Percentiles rank a stretch among this genome's conserved stretches.
Evolutionary conservation across 805 yeast species (phyloP).

Genomic region (Metschnikowia borealis): DNA sequence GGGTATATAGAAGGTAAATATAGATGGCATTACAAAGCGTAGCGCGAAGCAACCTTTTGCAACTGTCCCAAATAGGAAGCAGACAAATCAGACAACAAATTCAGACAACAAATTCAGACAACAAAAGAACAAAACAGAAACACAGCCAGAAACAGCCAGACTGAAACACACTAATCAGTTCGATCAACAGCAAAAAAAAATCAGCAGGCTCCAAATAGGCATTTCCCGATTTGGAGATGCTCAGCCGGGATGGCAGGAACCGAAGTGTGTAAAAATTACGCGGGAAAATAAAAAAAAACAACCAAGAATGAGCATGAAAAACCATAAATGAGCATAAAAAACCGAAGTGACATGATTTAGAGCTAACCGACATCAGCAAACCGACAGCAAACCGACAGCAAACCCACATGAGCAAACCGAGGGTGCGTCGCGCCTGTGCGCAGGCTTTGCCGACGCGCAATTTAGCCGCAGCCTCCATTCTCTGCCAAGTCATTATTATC

Average conservation of each 20-base stretch:
- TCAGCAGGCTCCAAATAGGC: not conserved
- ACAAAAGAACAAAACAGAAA: not conserved
- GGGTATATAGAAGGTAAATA: conserved; percentile 3
- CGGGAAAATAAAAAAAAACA: not conserved
- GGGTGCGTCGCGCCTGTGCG: conserved; percentile 2
- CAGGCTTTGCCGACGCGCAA: not conserved
- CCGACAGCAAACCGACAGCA: not conserved
- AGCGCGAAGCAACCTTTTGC: not conserved
- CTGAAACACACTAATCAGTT: too few species aligned
- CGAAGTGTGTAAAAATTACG: too few species aligned
- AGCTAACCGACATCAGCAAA: not conserved
- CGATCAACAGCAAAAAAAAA: not conserved
- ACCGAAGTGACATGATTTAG: not conserved
- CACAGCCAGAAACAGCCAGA: too few species aligned
- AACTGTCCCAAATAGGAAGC: not conserved
- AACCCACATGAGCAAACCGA: not conserved
- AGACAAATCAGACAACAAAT: not conserved
- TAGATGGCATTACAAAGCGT: not conserved
- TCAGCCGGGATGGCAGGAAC: too few species aligned
- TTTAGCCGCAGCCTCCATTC: not conserved
- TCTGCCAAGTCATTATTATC: too few species aligned
- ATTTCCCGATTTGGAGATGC: too few species aligned
- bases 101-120: not conserved
- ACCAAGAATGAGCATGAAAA: not conserved
- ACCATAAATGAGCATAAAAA: not conserved